Conservation (phyloP, 1,139 yeast species). For the Geotrichum armillariae region DNA sequence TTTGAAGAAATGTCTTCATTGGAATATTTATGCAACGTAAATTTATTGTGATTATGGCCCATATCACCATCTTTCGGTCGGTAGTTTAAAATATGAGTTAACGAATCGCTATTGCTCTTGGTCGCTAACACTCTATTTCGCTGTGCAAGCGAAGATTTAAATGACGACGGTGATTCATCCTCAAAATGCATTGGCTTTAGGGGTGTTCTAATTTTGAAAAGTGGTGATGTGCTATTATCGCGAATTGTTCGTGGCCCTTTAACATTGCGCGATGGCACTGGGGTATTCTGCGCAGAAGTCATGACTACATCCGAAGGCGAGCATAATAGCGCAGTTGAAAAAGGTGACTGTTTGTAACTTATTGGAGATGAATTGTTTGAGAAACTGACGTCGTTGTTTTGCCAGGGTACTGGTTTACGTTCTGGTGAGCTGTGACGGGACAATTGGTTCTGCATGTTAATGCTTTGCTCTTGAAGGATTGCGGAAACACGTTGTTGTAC, state of each 20-base stretch:
- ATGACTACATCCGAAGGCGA: slow-evolving; percentile 14
- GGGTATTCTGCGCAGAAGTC: slow-evolving; percentile 13
- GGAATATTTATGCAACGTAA: not conserved
- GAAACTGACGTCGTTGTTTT: not conserved
- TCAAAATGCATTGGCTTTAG: slow-evolving; percentile 10
- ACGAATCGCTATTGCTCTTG: not conserved
- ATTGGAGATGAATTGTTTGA: slow-evolving; percentile 1
- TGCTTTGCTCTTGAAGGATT: slow-evolving; percentile 13
- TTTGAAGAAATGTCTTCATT: slow-evolving; percentile 14
- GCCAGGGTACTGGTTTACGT: slow-evolving; percentile 7
- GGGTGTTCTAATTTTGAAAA: slow-evolving; percentile 3
- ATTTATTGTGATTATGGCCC: not conserved
- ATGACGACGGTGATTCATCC: slow-evolving; percentile 14
- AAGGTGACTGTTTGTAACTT: not conserved
- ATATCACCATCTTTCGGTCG: not conserved
- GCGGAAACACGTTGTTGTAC: slow-evolving; percentile 34
- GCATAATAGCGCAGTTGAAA: not conserved
- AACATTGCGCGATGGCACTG: slow-evolving; percentile 12
- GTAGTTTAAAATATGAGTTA: not conserved
- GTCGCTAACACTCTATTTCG: slow-evolving; percentile 6
- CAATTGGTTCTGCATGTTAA: slow-evolving; percentile 5
- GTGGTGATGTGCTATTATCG: slow-evolving; percentile 12
- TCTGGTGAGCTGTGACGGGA: slow-evolving; percentile 1
- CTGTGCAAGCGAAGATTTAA: slow-evolving; percentile 1
- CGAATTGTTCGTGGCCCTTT: slow-evolving; percentile 21